Evolutionary conservation across 1,139 yeast genomes (phyloP).

Genomic region (Kodamaea sp.): DNA sequence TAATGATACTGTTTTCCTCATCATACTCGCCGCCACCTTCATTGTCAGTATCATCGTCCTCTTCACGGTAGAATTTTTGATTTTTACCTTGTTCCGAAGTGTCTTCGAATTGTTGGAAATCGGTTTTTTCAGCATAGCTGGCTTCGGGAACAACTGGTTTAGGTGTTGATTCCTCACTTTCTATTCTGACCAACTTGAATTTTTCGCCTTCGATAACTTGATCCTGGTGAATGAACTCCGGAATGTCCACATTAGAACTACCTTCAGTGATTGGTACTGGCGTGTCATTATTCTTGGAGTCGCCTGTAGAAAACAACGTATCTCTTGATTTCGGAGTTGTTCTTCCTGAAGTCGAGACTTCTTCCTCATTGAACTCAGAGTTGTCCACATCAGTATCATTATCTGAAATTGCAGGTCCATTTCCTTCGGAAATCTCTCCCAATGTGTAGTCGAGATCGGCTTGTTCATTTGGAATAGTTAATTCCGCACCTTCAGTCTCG

Average conservation of each 20-base stretch:
- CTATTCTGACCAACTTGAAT: neutral
- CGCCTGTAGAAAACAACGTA: neutral
- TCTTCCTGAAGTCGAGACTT: neutral
- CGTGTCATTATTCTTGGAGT: neutral
- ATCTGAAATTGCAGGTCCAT: neutral
- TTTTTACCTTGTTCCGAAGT: neutral
- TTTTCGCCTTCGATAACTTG: too few species aligned
- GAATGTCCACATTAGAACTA: neutral
- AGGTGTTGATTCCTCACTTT: neutral
- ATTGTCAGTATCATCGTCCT: constrained; percentile 4
- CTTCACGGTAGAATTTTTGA: neutral
- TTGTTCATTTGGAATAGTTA: too few species aligned
- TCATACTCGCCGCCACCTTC: constrained; percentile 2
- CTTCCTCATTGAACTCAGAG: neutral
- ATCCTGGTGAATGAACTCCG: too few species aligned
- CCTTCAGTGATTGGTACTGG: neutral
- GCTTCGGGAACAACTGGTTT: neutral
- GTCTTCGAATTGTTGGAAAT: neutral
- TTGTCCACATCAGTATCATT: neutral
- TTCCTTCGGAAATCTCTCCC: neutral
- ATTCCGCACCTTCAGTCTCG: neutral
- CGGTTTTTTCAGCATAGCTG: neutral
- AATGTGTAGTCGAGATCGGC: neutral
- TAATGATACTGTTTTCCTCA: constrained; percentile 6
- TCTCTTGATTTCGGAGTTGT: neutral